A percentile compares a stretch with the other conserved stretches of the same genome.
Conservation (phyloP, 1,139 yeast genomes). For the Pneumocystis sp. region DNA sequence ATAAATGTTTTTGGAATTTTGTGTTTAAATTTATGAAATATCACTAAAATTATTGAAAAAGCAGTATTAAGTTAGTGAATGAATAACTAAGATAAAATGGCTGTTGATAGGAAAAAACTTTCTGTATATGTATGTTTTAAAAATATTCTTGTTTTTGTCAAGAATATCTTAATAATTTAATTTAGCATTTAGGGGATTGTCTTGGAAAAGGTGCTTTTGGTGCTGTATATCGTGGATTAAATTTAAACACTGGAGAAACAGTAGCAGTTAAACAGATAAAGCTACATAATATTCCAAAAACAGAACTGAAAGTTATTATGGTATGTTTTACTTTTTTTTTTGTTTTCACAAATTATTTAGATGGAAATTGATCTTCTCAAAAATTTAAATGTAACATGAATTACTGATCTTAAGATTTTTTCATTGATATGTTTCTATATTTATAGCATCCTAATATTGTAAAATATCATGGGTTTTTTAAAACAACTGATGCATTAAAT, state of each 20-base stretch:
- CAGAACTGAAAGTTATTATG: constrained; percentile 22
- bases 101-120: neutral
- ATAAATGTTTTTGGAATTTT: neutral
- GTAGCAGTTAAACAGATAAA: constrained; percentile 79
- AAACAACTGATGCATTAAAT: constrained; percentile 48
- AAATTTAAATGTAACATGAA: constrained; percentile 55
- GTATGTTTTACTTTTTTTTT: neutral
- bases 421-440: neutral
- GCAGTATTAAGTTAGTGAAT: neutral
- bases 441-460: constrained; percentile 64
- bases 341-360: constrained; percentile 21
- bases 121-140: neutral
- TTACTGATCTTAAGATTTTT: neutral
- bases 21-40: neutral
- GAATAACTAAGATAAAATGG: neutral
- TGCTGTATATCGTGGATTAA: constrained; percentile 52
- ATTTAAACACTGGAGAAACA: constrained; percentile 46
- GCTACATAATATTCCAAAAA: constrained; percentile 29
- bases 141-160: neutral
- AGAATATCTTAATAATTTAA: neutral
- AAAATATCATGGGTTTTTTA: constrained; percentile 75
- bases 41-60: neutral
- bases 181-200: constrained; percentile 34
- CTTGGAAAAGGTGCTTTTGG: constrained; percentile 76
- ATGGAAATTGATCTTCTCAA: constrained; percentile 40